These are phyloP conservation scores for Chaetomiaceae sp. DNA, from an alignment of 2,329 filamentous ascomycete species.

Conservation along the genomic window DNA sequence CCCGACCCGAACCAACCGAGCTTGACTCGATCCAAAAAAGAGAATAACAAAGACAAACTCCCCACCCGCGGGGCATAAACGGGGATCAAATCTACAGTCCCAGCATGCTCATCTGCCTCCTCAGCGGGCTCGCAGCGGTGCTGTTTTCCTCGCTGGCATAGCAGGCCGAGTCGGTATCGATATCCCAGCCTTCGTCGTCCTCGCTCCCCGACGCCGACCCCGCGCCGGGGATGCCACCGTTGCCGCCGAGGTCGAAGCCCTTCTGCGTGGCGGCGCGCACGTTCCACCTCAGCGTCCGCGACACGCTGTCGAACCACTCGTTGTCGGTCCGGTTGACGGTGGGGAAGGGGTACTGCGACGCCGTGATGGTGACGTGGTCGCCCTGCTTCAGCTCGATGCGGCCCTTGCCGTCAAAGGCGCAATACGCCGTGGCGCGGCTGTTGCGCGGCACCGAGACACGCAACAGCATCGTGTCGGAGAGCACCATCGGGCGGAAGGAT, in stretches of 20 bases:
- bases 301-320: slow-evolving; percentile 97
- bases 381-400: slow-evolving; percentile 89
- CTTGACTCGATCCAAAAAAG: background rate
- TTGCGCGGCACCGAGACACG: slow-evolving; percentile 80
- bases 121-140: slow-evolving; percentile 60
- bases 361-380: slow-evolving; percentile 93
- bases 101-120: slow-evolving; percentile 69
- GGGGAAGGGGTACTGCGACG: slow-evolving; percentile 94
- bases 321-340: slow-evolving; percentile 85
- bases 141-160: slow-evolving; percentile 70
- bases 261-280: slow-evolving; percentile 89
- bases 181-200: slow-evolving; percentile 71
- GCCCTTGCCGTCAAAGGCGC: slow-evolving; percentile 95
- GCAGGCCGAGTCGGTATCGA: slow-evolving; percentile 78
- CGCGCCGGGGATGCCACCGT: slow-evolving; percentile 25
- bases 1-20: background rate
- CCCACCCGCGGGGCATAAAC: background rate
- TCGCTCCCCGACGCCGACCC: slow-evolving; percentile 43
- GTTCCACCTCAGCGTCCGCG: slow-evolving; percentile 91
- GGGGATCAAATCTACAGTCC: slow-evolving; percentile 32
- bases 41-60: background rate
- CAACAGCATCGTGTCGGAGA: slow-evolving; percentile 89
- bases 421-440: slow-evolving; percentile 90
- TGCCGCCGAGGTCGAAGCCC: slow-evolving; percentile 61
- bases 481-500: slow-evolving; percentile 95